Conservation (phyloP, 805 yeast genomes). For the Kazachstania psychrophila region DNA sequence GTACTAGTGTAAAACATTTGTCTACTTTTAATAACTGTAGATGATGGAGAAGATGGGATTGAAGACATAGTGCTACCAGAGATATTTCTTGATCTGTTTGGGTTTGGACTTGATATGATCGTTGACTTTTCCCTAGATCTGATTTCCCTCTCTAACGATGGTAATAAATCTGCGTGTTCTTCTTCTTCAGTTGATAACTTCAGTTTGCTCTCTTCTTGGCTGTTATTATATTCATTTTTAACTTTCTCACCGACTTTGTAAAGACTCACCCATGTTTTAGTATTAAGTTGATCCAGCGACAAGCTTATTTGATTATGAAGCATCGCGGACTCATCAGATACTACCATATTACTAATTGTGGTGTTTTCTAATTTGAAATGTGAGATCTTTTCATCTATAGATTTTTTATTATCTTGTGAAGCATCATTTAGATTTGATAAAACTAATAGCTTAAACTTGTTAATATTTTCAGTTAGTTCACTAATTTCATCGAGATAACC, state of each 20-base stretch:
- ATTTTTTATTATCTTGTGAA: not conserved
- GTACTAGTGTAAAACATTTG: not conserved
- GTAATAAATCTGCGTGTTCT: not conserved
- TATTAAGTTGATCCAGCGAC: constrained; percentile 8
- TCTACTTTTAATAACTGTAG: not conserved
- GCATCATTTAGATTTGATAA: not conserved
- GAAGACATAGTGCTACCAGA: too few relatives aligned
- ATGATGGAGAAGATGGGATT: not conserved
- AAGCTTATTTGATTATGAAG: not conserved
- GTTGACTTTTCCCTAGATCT: not conserved
- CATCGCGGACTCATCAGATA: not conserved
- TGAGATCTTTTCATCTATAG: not conserved
- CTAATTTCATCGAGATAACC: constrained; percentile 18
- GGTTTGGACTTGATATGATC: too few relatives aligned
- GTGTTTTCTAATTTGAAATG: constrained; percentile 1
- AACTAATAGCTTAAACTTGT: not conserved
- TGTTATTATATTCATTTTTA: constrained; percentile 13
- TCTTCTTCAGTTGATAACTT: not conserved
- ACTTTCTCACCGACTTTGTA: constrained; percentile 13
- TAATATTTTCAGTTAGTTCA: constrained; percentile 5
- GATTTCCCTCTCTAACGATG: not conserved
- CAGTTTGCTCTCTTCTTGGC: constrained; percentile 7
- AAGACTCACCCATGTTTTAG: constrained; percentile 14
- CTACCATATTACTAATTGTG: not conserved
- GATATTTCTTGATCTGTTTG: too few relatives aligned